Percentiles rank a stretch among this genome's conserved stretches.
Evolutionary conservation across 345 rosid genomes (phyloP).

Genomic region (Mallotus nudiflorus): DNA sequence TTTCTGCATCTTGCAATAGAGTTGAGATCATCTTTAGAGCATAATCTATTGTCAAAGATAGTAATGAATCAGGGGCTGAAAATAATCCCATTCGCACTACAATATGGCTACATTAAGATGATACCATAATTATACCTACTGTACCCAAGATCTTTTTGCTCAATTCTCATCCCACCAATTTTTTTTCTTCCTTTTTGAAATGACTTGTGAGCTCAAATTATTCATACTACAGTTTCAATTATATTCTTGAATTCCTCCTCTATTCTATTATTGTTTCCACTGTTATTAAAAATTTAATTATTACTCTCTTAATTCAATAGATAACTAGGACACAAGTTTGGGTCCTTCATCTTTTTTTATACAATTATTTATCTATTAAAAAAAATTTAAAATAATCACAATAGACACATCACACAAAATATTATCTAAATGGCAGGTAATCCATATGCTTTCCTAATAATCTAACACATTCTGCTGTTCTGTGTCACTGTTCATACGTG

Average conservation of each 20-base stretch:
- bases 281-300: not conserved
- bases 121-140: not conserved
- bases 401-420: too few species aligned
- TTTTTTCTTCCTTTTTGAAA: conserved; percentile 7
- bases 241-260: not conserved
- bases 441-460: too few species aligned
- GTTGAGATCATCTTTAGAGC: conserved; percentile 5
- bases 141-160: too few species aligned
- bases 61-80: conserved; percentile 21
- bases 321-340: not conserved
- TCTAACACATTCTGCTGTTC: too few species aligned
- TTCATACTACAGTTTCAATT: conserved; percentile 19
- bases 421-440: too few species aligned
- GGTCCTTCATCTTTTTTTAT: not conserved
- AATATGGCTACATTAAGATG: too few species aligned
- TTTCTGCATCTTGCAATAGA: not conserved
- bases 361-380: too few species aligned
- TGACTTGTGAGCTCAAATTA: conserved; percentile 19
- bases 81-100: too few species aligned
- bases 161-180: not conserved
- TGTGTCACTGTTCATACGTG: too few species aligned
- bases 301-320: not conserved
- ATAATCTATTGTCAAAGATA: conserved; percentile 6
- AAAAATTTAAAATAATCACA: too few species aligned
- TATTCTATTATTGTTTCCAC: too few species aligned